phyloP scores from a whole-genome alignment of 1,284 basidiomycete species.

The Ceratobasidium sp. region DNA sequence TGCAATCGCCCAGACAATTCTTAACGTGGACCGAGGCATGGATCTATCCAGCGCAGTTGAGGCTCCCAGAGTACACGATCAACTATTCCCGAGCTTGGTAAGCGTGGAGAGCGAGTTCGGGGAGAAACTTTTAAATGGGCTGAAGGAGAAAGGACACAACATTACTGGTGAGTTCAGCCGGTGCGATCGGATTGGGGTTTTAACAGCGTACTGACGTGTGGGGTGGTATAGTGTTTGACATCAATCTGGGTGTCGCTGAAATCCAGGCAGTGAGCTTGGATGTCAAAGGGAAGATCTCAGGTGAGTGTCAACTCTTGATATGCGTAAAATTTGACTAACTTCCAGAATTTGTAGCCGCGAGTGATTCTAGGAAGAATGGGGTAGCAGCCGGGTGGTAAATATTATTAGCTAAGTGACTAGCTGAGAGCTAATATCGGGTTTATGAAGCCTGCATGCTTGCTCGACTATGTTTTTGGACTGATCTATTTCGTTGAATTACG shows the following conservation, averaged over 20 bases:
- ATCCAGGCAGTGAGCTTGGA: conserved; percentile 75
- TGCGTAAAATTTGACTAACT: conserved; percentile 18
- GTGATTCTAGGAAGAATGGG: conserved; percentile 85
- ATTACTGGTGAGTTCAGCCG: conserved; percentile 64
- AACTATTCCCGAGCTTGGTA: conserved; percentile 76
- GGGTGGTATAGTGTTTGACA: conserved; percentile 56
- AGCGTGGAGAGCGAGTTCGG: conserved; percentile 75
- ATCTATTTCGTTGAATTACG: no score
- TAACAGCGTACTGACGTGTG: conserved; percentile 14
- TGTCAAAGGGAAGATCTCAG: conserved; percentile 65
- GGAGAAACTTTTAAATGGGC: conserved; percentile 62
- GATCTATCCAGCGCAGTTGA: conserved; percentile 86
- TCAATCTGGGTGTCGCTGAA: conserved; percentile 71
- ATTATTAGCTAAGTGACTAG: no score
- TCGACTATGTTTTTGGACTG: no score
- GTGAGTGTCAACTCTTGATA: conserved; percentile 55
- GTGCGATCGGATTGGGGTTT: neutral
- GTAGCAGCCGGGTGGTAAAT: conserved; percentile 79
- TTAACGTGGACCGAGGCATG: conserved; percentile 86
- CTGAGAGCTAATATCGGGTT: no score
- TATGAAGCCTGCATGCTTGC: no score
- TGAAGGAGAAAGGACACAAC: conserved; percentile 75
- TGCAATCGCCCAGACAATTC: conserved; percentile 79
- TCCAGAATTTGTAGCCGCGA: conserved; percentile 66
- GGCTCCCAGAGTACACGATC: conserved; percentile 89